Evolutionary conservation across 257 asterid genomes (phyloP).

Genomic region (Verbena officinalis): DNA sequence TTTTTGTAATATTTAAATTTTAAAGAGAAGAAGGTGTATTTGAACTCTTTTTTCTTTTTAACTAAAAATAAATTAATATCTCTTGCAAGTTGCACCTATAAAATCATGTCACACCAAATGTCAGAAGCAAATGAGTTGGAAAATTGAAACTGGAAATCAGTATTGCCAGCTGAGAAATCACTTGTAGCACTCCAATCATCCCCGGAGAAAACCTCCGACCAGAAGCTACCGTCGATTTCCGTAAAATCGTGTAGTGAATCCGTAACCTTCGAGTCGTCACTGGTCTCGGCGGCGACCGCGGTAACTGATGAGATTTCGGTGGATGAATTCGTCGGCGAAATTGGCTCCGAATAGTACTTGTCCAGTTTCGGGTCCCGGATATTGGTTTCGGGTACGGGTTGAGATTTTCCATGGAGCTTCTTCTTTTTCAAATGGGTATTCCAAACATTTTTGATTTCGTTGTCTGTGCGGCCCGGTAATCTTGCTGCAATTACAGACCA

Average conservation of each 20-base stretch:
- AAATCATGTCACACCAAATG: conserved; percentile 7
- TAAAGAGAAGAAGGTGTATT: no score
- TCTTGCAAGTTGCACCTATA: no score
- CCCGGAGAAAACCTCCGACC: conserved; percentile 37
- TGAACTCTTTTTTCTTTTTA: no score
- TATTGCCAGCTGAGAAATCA: conserved; percentile 25
- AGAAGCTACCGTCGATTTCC: conserved; percentile 40
- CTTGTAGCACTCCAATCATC: conserved; percentile 28
- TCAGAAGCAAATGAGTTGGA: conserved; percentile 12
- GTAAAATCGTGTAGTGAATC: neutral
- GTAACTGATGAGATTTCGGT: conserved; percentile 30
- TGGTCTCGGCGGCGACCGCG: neutral
- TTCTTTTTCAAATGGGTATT: conserved; percentile 50
- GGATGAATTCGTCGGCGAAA: conserved; percentile 27
- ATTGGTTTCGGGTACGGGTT: conserved; percentile 1
- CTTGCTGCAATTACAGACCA: conserved; percentile 52
- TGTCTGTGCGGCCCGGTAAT: conserved; percentile 57
- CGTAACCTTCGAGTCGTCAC: neutral
- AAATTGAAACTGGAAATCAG: conserved; percentile 15
- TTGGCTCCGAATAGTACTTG: conserved; percentile 2
- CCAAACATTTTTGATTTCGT: conserved; percentile 56
- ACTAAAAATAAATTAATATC: no score
- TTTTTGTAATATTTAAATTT: no score
- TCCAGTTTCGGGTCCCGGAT: conserved; percentile 22
- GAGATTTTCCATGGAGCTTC: conserved; percentile 11